Evolutionary conservation across 441 rosid genomes (phyloP).

Genomic region (Pelargonium myrrhifolium): DNA sequence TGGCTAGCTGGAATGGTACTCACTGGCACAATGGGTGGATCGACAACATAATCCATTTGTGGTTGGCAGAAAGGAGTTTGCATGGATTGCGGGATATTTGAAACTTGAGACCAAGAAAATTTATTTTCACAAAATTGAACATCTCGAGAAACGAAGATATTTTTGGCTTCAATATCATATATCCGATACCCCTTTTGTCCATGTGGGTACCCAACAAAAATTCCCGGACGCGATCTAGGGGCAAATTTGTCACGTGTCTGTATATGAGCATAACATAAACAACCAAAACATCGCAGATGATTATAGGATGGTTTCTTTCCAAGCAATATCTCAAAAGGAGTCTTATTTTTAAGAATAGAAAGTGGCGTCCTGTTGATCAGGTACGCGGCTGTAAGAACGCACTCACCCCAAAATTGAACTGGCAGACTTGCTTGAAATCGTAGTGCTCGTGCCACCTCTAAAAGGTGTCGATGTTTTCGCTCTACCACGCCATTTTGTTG

Average conservation of each 20-base stretch:
- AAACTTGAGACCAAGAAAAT: too few relatives aligned
- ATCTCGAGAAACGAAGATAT: background rate
- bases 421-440: too few relatives aligned
- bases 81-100: too few relatives aligned
- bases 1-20: too few relatives aligned
- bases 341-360: too few relatives aligned
- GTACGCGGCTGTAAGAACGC: too few relatives aligned
- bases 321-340: background rate
- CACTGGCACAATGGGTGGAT: too few relatives aligned
- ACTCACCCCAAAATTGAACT: too few relatives aligned
- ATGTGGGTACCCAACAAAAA: background rate
- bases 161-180: background rate
- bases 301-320: background rate
- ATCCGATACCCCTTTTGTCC: background rate
- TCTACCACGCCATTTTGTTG: constrained; percentile 8
- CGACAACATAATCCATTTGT: too few relatives aligned
- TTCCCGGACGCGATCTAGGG: background rate
- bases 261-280: background rate
- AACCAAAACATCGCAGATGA: background rate
- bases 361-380: too few relatives aligned
- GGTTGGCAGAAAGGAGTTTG: too few relatives aligned
- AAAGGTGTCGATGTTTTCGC: constrained; percentile 3
- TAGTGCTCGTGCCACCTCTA: background rate
- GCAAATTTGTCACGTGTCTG: background rate
- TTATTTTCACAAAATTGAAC: background rate